Percentiles rank a stretch among this genome's conserved stretches.
Conservation (phyloP, 2,329 filamentous ascomycete genomes). For the Phaeosphaeriaceae sp. region DNA sequence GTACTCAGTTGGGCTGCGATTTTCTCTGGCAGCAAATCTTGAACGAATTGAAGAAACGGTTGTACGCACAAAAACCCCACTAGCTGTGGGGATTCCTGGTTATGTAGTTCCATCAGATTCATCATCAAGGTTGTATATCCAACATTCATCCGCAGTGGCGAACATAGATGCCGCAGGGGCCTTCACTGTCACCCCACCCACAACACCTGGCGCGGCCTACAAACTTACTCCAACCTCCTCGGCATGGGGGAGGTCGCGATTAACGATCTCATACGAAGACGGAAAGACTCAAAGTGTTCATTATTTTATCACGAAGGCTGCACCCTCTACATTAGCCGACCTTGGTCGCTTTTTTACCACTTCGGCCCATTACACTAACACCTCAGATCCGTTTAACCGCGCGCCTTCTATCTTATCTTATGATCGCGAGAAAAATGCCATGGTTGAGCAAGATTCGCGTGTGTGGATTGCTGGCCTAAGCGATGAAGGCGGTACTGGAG, state of each 20-base stretch:
- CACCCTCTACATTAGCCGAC: conserved; percentile 52
- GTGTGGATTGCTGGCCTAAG: conserved; percentile 67
- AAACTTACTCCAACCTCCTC: conserved; percentile 51
- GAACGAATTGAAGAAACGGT: conserved; percentile 58
- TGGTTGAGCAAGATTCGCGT: conserved; percentile 55
- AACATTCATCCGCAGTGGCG: conserved; percentile 49
- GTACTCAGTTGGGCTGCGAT: conserved; percentile 59
- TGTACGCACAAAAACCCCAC: conserved; percentile 52
- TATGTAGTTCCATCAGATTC: conserved; percentile 60
- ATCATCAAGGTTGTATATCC: conserved; percentile 55
- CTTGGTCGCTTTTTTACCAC: conserved; percentile 63
- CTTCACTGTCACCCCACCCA: conserved; percentile 43
- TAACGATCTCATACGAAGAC: conserved; percentile 58
- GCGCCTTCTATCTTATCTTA: conserved; percentile 64
- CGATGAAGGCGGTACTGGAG: conserved; percentile 65
- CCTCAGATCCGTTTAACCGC: conserved; percentile 61
- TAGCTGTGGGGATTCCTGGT: conserved; percentile 61
- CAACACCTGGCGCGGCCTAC: conserved; percentile 45
- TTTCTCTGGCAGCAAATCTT: conserved; percentile 56
- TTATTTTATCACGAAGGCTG: conserved; percentile 61
- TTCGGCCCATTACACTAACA: conserved; percentile 59
- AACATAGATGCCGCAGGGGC: conserved; percentile 49
- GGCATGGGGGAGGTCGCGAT: conserved; percentile 58
- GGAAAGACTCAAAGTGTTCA: conserved; percentile 61
- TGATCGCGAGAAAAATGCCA: conserved; percentile 48